Percentiles rank a stretch among this genome's conserved stretches.
Evolutionary conservation across 495 filamentous ascomycete genomes (phyloP).

Genomic region (Tuber melanosporum): DNA sequence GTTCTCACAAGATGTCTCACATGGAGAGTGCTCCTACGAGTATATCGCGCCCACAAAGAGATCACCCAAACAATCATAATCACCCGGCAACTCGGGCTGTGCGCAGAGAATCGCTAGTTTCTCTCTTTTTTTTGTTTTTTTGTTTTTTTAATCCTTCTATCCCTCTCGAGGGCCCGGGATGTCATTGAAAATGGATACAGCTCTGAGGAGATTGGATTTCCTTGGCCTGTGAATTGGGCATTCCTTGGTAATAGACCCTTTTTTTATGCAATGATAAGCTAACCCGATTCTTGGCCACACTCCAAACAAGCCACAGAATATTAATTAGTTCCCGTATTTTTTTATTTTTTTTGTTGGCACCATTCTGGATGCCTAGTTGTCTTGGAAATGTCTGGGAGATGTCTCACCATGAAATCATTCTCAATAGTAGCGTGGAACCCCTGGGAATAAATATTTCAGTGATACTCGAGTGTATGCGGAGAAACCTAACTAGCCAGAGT

Average conservation of each 20-base stretch:
- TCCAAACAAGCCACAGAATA: neutral
- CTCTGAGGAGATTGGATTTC: neutral
- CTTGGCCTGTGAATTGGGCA: neutral
- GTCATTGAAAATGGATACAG: neutral
- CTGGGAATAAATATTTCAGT: no score
- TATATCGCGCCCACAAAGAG: neutral
- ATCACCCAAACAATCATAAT: neutral
- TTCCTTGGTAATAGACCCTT: neutral
- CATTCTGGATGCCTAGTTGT: neutral
- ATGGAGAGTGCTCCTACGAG: neutral
- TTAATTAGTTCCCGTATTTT: neutral
- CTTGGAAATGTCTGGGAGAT: neutral
- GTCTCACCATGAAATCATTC: neutral
- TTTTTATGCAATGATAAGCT: neutral
- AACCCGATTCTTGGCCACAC: neutral
- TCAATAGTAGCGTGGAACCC: neutral
- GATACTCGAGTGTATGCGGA: neutral
- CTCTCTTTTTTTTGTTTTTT: neutral
- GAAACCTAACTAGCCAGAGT: neutral
- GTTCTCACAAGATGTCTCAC: neutral
- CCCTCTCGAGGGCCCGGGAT: neutral
- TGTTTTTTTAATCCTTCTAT: neutral
- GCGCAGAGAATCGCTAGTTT: neutral
- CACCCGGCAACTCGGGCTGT: neutral
- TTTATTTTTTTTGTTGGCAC: neutral